Conservation (phyloP, 148 eudicot species). For the Selenicereus undatus region DNA sequence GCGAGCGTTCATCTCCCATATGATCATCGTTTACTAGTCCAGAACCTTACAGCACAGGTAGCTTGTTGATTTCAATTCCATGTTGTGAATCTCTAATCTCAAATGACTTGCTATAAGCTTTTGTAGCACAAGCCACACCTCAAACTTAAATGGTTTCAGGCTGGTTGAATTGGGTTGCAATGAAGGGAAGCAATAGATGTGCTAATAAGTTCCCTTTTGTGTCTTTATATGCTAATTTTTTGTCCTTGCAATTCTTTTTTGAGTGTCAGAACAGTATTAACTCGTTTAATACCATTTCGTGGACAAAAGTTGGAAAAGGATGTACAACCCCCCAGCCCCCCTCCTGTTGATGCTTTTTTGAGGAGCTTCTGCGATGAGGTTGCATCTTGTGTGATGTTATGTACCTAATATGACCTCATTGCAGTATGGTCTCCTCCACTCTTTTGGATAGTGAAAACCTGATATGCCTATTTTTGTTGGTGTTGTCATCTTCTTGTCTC, state of each 20-base stretch:
- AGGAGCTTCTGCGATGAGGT: too few species aligned
- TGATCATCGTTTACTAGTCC: conserved; percentile 70
- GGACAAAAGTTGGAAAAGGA: too few species aligned
- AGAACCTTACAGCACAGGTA: conserved; percentile 92
- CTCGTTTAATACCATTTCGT: neutral
- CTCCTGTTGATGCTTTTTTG: too few species aligned
- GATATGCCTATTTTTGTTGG: too few species aligned
- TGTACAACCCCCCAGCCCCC: too few species aligned
- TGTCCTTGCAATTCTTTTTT: neutral
- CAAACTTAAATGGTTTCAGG: neutral
- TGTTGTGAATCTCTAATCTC: neutral
- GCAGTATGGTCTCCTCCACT: too few species aligned
- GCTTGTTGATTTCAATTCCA: neutral
- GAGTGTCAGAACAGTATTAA: neutral
- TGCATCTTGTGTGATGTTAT: too few species aligned
- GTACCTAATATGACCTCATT: too few species aligned
- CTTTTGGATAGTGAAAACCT: too few species aligned
- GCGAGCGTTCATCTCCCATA: conserved; percentile 79
- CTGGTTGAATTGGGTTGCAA: neutral
- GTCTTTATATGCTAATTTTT: neutral
- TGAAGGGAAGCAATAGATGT: neutral
- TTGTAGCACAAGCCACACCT: neutral
- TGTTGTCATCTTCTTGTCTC: too few species aligned
- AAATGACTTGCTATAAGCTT: neutral
- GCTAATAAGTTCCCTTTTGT: neutral